Percentiles rank a stretch among this genome's conserved stretches.
These are phyloP conservation scores for Kluyveromyces aestuarii DNA, from an alignment of 805 yeast genomes.

Conservation along the genomic window DNA sequence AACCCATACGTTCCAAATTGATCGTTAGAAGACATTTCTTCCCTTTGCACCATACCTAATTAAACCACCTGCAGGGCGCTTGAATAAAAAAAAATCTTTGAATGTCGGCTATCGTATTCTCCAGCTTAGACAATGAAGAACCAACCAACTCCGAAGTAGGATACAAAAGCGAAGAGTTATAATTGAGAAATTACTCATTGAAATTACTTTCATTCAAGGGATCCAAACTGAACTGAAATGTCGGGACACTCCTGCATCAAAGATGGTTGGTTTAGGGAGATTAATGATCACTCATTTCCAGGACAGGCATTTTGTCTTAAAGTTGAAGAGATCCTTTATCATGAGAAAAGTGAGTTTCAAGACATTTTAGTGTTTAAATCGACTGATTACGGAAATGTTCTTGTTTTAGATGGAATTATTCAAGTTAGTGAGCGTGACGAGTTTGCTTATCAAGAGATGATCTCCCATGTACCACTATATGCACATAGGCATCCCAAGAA, in stretches of 20 bases:
- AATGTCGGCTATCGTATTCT: no score
- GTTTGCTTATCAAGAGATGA: slow-evolving; percentile 89
- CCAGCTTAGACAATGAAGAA: no score
- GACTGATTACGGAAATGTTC: slow-evolving; percentile 71
- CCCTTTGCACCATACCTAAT: not conserved
- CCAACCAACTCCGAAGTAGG: no score
- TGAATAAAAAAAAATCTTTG: not conserved
- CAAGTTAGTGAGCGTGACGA: slow-evolving; percentile 92
- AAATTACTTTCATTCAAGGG: not conserved
- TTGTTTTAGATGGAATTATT: slow-evolving; percentile 81
- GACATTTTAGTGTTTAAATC: slow-evolving; percentile 76
- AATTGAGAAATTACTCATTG: no score
- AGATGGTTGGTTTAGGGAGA: slow-evolving; percentile 80
- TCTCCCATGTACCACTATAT: slow-evolving; percentile 73
- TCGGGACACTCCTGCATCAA: slow-evolving; percentile 28
- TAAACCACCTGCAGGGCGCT: not conserved
- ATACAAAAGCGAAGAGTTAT: no score
- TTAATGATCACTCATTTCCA: slow-evolving; percentile 62
- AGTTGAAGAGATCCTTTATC: slow-evolving; percentile 57
- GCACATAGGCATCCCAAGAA: slow-evolving; percentile 65
- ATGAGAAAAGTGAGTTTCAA: slow-evolving; percentile 62
- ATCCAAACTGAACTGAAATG: not conserved
- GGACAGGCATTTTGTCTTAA: slow-evolving; percentile 74
- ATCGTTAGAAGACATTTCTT: not conserved
- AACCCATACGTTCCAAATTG: not conserved